phyloP scores from a whole-genome alignment of 2,329 filamentous ascomycete species.

The Phialophora tarda region DNA sequence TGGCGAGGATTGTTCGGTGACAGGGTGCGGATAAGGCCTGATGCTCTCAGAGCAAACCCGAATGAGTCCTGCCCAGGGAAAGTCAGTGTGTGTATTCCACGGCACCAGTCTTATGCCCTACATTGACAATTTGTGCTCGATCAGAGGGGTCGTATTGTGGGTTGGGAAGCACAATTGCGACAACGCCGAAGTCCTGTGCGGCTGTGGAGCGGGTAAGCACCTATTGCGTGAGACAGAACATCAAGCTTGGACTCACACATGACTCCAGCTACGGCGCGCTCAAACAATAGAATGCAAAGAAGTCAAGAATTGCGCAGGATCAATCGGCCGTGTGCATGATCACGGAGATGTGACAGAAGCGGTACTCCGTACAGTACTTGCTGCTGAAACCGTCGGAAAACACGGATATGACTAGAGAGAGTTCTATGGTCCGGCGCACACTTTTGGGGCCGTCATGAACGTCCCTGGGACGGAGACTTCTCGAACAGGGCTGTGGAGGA shows the following conservation, averaged over 20 bases:
- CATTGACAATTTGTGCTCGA: constrained; percentile 45
- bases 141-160: constrained; percentile 39
- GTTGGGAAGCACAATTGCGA: constrained; percentile 38
- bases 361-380: neutral
- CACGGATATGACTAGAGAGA: neutral
- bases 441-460: neutral
- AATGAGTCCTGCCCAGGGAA: constrained; percentile 26
- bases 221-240: constrained; percentile 6
- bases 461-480: neutral
- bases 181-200: constrained; percentile 34
- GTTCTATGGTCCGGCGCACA: neutral
- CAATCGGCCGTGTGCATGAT: constrained; percentile 8
- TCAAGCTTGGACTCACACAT: constrained; percentile 30
- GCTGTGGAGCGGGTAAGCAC: constrained; percentile 30
- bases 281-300: neutral
- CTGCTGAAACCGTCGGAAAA: neutral
- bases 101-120: constrained; percentile 38
- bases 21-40: constrained; percentile 73
- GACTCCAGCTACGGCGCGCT: neutral
- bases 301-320: constrained; percentile 9
- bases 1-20: constrained; percentile 68
- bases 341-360: neutral
- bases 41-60: constrained; percentile 45
- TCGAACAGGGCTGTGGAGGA: neutral
- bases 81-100: constrained; percentile 6